A percentile compares a stretch with the other conserved stretches of the same genome.
Conservation (phyloP, 2,329 filamentous ascomycete genomes). For the Hypoxylon sp. region DNA sequence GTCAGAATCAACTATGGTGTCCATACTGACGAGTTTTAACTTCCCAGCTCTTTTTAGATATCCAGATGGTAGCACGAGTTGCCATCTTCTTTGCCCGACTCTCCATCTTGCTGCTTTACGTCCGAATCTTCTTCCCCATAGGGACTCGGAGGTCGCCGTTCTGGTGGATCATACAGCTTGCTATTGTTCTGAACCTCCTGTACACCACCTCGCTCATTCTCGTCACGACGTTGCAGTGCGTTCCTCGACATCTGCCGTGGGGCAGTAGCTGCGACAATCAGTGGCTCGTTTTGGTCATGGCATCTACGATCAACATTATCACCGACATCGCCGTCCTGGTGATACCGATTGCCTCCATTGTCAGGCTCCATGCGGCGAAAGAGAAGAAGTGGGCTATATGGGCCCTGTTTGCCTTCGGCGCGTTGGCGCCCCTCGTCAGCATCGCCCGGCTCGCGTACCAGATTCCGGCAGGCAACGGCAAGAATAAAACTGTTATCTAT, state of each 20-base stretch:
- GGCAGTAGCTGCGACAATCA: constrained; percentile 39
- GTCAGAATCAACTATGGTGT: not conserved
- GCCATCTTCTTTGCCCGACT: constrained; percentile 41
- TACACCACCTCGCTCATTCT: constrained; percentile 39
- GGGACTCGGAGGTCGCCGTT: constrained; percentile 23
- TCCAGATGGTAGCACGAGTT: constrained; percentile 37
- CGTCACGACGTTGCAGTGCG: constrained; percentile 37
- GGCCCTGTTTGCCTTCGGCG: constrained; percentile 43
- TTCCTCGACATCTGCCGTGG: constrained; percentile 31
- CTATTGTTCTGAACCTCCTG: constrained; percentile 38
- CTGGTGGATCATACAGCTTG: constrained; percentile 39
- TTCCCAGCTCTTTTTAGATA: constrained; percentile 34
- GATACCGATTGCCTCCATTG: constrained; percentile 44
- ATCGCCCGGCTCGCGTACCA: constrained; percentile 40
- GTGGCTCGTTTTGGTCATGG: constrained; percentile 35
- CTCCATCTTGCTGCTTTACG: constrained; percentile 38
- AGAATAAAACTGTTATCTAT: constrained; percentile 39
- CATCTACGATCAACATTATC: constrained; percentile 42
- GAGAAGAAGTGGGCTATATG: constrained; percentile 43
- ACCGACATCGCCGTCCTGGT: constrained; percentile 40
- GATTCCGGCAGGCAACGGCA: constrained; percentile 23
- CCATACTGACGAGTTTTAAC: not conserved
- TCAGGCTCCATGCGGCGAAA: constrained; percentile 41
- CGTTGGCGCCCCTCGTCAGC: constrained; percentile 41
- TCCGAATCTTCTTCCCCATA: constrained; percentile 37